phyloP scores from a whole-genome alignment of 1,284 basidiomycete genomes.

The Phlebopus sp. region DNA sequence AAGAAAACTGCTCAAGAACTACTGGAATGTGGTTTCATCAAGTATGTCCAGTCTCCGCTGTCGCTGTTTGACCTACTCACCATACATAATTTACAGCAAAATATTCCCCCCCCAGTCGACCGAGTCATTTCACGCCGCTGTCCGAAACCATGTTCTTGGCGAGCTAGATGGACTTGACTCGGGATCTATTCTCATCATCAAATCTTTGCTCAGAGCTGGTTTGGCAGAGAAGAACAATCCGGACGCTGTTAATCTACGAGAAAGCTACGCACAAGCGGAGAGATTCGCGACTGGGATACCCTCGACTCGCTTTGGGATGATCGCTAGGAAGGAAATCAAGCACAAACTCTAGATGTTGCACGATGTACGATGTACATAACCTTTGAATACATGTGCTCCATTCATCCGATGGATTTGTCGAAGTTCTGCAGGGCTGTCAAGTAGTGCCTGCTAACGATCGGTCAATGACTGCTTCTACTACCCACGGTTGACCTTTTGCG shows the following conservation, averaged over 20 bases:
- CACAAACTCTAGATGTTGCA: slow-evolving; percentile 51
- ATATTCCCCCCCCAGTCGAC: slow-evolving; percentile 54
- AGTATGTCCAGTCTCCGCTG: slow-evolving; percentile 45
- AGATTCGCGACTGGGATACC: slow-evolving; percentile 61
- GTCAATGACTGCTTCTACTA: not conserved
- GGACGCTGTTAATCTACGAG: slow-evolving; percentile 63
- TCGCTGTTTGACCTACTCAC: not conserved
- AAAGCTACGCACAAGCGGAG: slow-evolving; percentile 67
- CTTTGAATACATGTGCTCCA: not conserved
- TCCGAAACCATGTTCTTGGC: slow-evolving; percentile 45
- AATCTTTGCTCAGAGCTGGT: slow-evolving; percentile 52
- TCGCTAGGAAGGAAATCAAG: slow-evolving; percentile 61
- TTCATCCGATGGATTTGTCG: too few relatives aligned
- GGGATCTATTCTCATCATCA: slow-evolving; percentile 50
- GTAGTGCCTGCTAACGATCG: too few relatives aligned
- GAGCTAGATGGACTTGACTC: slow-evolving; percentile 58
- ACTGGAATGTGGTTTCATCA: slow-evolving; percentile 59
- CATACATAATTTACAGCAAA: slow-evolving; percentile 39
- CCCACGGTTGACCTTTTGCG: not conserved
- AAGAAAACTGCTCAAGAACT: slow-evolving; percentile 61
- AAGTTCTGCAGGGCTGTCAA: too few relatives aligned
- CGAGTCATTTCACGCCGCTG: slow-evolving; percentile 51
- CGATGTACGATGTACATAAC: not conserved
- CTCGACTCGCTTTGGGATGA: slow-evolving; percentile 47
- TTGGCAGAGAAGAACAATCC: slow-evolving; percentile 62